Evolutionary conservation across 495 filamentous ascomycete genomes (phyloP), one percentile per base, ranked within the genome.

Genomic region (Xylaria curta): DNA sequence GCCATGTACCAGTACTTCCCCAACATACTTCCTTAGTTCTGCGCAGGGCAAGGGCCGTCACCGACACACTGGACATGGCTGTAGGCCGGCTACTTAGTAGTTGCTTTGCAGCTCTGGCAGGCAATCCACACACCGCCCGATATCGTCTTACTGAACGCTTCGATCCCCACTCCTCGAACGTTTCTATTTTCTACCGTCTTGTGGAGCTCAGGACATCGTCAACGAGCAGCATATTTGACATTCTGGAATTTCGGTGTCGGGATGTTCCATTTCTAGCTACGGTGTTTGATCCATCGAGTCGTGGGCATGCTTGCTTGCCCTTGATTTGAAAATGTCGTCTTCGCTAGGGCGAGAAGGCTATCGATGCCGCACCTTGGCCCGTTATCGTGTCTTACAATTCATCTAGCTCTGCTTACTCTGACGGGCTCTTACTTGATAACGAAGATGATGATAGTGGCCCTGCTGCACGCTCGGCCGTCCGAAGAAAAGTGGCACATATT

Each of bases 1-100:
- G 24, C 66, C 36, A 47, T 33, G 66, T 68, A 68, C 66, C 66
- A 54, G 66, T 68, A 68, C 66, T 68, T 68, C 66, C 66, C 66
- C 66, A 68, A 68, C 66, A 68, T 60, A 47, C 24, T 54, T 58
- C 36, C 21, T 28, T 40, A 28, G 33, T n/a, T 31, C 21, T 44
- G 65, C 46, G 31, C 65, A 44, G 44, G 2, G 19, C 60, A 40
- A 44, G 51, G 33, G 17, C 65, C 51, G 53, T 68, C 66, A 36
- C 51, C 53, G 53, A 68, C 66, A 68, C 66, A 53, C 66, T 60
- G 66, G 53, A 17, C 36, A 40, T 19, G 56, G 56, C 31, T 42
- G 38, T 62, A 24, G 38, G 36, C 36, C 3, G 59, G 59, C 59
- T 62, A 13, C 38, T 42, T 42, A 42, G 38, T 13, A 62, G 59